phyloP scores from a whole-genome alignment of 352 stramenopile genomes.

The Bremia lactucae region DNA sequence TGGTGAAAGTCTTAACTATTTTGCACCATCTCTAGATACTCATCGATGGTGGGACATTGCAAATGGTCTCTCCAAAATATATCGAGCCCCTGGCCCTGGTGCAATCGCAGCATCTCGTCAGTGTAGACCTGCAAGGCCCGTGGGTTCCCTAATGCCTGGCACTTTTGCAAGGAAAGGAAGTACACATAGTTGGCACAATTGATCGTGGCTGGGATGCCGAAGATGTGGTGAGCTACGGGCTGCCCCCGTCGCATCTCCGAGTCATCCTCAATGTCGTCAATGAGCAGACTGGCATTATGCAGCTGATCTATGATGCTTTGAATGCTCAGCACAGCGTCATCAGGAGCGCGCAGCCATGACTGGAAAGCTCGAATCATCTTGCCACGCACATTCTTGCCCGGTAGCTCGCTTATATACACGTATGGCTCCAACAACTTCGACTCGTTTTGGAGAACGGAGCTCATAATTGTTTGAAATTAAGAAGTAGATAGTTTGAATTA shows the following conservation, averaged over 20 bases:
- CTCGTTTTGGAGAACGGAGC: constrained; percentile 24
- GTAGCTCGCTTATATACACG: constrained; percentile 75
- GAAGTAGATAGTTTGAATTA: too few relatives aligned
- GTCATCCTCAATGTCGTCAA: constrained; percentile 98
- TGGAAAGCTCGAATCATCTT: constrained; percentile 87
- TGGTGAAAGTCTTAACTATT: constrained; percentile 66
- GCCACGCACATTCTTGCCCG: constrained; percentile 84
- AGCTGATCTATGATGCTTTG: constrained; percentile 92
- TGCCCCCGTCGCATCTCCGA: constrained; percentile 90
- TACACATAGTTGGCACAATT: constrained; percentile 98
- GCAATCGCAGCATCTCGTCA: constrained; percentile 90
- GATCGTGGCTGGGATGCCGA: constrained; percentile 92
- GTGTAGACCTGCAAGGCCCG: constrained; percentile 88
- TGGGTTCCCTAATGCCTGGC: constrained; percentile 77
- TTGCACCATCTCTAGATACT: constrained; percentile 92
- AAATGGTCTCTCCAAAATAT: constrained; percentile 91
- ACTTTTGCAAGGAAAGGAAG: constrained; percentile 92
- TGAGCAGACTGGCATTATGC: constrained; percentile 93
- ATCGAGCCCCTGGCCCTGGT: constrained; percentile 93
- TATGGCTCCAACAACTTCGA: constrained; percentile 79
- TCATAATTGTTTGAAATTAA: too few relatives aligned
- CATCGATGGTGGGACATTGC: constrained; percentile 84
- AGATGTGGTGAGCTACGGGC: constrained; percentile 93
- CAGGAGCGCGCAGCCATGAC: constrained; percentile 57
- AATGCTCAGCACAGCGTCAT: constrained; percentile 57